These are phyloP conservation scores for Penicillium paradoxum DNA, from an alignment of 495 filamentous ascomycete genomes.

Conservation along the genomic window DNA sequence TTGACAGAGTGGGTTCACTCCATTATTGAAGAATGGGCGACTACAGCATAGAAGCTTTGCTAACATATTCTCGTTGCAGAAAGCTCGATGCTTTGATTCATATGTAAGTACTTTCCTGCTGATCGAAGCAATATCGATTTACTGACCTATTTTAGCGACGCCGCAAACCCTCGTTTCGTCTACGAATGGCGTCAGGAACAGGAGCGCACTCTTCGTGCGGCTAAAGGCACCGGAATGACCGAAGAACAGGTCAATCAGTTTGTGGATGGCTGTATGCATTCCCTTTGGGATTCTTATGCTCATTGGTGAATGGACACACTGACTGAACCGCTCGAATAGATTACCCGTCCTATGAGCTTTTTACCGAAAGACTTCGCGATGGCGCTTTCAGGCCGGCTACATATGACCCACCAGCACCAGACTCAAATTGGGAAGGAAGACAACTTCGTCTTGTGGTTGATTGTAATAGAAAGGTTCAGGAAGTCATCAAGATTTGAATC, in stretches of 20 bases:
- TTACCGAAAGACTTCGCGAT: slow-evolving; percentile 58
- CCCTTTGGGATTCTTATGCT: background rate
- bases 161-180: slow-evolving; percentile 68
- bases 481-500: slow-evolving; percentile 49
- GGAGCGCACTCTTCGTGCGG: slow-evolving; percentile 60
- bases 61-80: slow-evolving; percentile 29
- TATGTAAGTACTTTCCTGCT: slow-evolving; percentile 47
- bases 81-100: slow-evolving; percentile 79
- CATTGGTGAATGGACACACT: background rate
- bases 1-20: slow-evolving; percentile 55
- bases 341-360: slow-evolving; percentile 68
- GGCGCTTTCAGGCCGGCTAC: slow-evolving; percentile 52
- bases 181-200: slow-evolving; percentile 87
- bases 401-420: slow-evolving; percentile 7
- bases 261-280: slow-evolving; percentile 59
- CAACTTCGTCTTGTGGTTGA: slow-evolving; percentile 72
- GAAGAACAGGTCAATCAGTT: slow-evolving; percentile 62
- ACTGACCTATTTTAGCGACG: slow-evolving; percentile 53
- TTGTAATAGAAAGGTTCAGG: slow-evolving; percentile 57
- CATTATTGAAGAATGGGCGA: background rate
- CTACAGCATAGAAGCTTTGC: background rate
- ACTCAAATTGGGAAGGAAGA: slow-evolving; percentile 41
- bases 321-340: slow-evolving; percentile 32
- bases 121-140: background rate
- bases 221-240: slow-evolving; percentile 73